phyloP scores from a whole-genome alignment of 1,284 basidiomycete genomes.

The Tilletia setariae region DNA sequence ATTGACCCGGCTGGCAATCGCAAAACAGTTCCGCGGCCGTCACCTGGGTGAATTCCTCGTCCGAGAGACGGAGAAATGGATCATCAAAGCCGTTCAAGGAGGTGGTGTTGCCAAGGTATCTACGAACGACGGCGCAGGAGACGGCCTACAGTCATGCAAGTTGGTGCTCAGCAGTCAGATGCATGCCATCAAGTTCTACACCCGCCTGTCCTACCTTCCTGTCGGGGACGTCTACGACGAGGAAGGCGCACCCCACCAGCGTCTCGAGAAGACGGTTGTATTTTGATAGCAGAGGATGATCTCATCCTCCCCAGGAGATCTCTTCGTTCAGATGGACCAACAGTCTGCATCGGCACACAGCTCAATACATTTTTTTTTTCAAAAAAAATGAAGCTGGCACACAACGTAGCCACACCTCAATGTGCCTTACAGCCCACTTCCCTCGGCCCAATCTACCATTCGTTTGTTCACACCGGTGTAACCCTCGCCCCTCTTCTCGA shows the following conservation, averaged over 20 bases:
- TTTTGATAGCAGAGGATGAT: not conserved
- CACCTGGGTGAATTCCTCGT: constrained; percentile 14
- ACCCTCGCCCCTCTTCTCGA: not conserved
- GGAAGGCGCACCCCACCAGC: constrained; percentile 21
- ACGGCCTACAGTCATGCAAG: not conserved
- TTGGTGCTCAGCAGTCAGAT: constrained; percentile 20
- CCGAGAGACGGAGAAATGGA: constrained; percentile 13
- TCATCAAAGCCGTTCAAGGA: constrained; percentile 12
- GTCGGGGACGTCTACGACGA: constrained; percentile 20
- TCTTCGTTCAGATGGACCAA: no score
- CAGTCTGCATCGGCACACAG: no score
- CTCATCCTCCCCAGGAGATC: no score
- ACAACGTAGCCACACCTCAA: no score
- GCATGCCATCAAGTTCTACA: constrained; percentile 17
- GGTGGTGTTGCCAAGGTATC: no score
- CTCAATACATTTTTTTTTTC: no score
- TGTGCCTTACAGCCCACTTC: not conserved
- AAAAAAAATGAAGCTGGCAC: no score
- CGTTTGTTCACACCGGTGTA: not conserved
- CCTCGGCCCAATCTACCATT: not conserved
- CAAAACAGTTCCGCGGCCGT: not conserved
- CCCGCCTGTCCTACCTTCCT: constrained; percentile 4
- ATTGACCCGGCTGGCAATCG: constrained; percentile 17
- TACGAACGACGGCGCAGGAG: not conserved
- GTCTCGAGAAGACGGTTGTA: constrained; percentile 16